Conservation (phyloP, 306 rosid genomes). For the Purshia tridentata region DNA sequence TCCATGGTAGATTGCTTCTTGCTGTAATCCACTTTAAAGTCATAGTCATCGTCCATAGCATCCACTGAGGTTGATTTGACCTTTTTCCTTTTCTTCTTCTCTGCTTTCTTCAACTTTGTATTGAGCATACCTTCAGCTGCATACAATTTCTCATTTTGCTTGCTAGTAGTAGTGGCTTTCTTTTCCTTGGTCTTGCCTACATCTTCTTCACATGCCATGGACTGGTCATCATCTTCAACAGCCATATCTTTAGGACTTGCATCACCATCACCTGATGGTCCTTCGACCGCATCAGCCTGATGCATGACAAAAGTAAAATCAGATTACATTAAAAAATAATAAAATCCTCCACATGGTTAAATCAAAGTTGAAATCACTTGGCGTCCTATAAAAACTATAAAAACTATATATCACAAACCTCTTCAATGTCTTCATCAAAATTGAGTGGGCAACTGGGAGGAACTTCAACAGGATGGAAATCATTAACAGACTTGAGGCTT, state of each 20-base stretch:
- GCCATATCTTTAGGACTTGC: slow-evolving; percentile 23
- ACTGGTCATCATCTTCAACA: slow-evolving; percentile 41
- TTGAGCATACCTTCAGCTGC: slow-evolving; percentile 78
- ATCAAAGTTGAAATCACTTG: background rate
- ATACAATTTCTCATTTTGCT: slow-evolving; percentile 84
- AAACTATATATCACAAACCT: slow-evolving; percentile 44
- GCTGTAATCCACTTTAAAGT: slow-evolving; percentile 75
- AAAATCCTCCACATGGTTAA: background rate
- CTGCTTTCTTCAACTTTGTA: slow-evolving; percentile 65
- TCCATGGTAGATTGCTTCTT: slow-evolving; percentile 60
- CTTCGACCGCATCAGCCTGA: slow-evolving; percentile 39
- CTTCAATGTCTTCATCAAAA: slow-evolving; percentile 56
- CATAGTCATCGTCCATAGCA: slow-evolving; percentile 78
- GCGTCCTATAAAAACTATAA: background rate
- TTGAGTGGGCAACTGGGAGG: slow-evolving; percentile 63
- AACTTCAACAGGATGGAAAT: slow-evolving; percentile 81
- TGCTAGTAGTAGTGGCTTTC: slow-evolving; percentile 35
- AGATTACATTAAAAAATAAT: background rate
- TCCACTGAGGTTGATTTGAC: slow-evolving; percentile 41
- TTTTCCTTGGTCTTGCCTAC: slow-evolving; percentile 47
- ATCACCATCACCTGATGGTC: slow-evolving; percentile 42
- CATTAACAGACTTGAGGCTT: slow-evolving; percentile 74
- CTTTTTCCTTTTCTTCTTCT: slow-evolving; percentile 77
- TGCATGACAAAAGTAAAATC: slow-evolving; percentile 15
- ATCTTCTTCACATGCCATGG: slow-evolving; percentile 51